These are phyloP conservation scores for Pistacia atlantica DNA, from an alignment of 345 rosid species.

Conservation along the genomic window DNA sequence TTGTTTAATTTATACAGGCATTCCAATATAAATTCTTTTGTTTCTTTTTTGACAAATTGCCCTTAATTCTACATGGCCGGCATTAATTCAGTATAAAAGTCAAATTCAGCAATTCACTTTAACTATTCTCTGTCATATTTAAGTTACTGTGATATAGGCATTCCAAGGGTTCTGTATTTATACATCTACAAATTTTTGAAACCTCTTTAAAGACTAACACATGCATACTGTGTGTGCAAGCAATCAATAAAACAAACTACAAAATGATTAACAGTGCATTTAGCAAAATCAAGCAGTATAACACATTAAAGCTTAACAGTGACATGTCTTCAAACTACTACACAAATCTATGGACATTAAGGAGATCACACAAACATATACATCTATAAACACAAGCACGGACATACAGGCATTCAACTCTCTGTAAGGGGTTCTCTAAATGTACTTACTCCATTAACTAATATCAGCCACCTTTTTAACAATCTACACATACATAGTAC, in stretches of 20 bases:
- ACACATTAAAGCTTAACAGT: neutral
- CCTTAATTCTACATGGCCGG: neutral
- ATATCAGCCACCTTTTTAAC: neutral
- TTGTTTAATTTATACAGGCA: too few species aligned
- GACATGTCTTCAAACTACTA: neutral
- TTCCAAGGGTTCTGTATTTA: neutral
- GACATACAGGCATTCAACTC: neutral
- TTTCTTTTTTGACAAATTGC: too few species aligned
- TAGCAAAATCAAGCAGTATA: neutral
- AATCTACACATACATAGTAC: neutral
- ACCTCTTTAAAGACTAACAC: neutral
- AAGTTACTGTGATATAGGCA: neutral
- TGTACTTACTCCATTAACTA: neutral
- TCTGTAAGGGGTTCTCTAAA: neutral
- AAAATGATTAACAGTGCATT: neutral
- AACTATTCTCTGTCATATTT: neutral
- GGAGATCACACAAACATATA: conserved; percentile 1
- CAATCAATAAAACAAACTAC: neutral
- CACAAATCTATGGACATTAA: neutral
- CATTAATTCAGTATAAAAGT: neutral
- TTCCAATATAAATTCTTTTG: too few species aligned
- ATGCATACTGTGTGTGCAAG: neutral
- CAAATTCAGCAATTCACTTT: neutral
- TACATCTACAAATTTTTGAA: neutral
- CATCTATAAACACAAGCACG: neutral